phyloP scores from a whole-genome alignment of 179 eudicot genomes.

The Pouteria campechiana region DNA sequence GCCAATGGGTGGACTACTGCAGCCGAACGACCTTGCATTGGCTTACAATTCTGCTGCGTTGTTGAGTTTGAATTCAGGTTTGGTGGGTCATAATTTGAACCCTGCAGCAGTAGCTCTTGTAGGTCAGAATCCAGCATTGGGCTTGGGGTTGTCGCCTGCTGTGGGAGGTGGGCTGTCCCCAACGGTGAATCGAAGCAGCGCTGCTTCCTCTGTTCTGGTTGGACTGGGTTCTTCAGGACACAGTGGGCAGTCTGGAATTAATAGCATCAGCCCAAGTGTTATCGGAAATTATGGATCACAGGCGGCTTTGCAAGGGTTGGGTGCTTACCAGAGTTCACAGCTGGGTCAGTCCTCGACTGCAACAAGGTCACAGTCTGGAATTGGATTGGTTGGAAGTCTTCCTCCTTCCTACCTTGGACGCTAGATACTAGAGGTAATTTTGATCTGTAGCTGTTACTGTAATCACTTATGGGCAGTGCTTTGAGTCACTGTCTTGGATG shows the following conservation, averaged over 20 bases:
- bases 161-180: conserved; percentile 7
- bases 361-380: conserved; percentile 14
- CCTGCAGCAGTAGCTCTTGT: conserved; percentile 19
- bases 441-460: no score
- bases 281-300: conserved; percentile 25
- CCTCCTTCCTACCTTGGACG: conserved; percentile 18
- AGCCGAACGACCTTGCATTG: neutral
- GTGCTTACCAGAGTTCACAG: conserved; percentile 26
- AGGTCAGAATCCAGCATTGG: conserved; percentile 23
- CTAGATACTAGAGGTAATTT: no score
- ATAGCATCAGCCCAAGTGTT: conserved; percentile 17
- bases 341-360: conserved; percentile 20
- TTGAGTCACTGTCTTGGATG: no score
- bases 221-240: conserved; percentile 8
- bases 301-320: conserved; percentile 25
- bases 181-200: neutral
- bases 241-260: conserved; percentile 22
- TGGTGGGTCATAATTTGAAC: conserved; percentile 13
- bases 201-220: no score
- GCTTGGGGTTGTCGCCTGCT: conserved; percentile 4
- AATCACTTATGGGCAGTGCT: no score
- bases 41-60: conserved; percentile 1
- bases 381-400: conserved; percentile 10
- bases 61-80: conserved; percentile 16
- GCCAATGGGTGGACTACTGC: neutral